These are phyloP conservation scores for Exutisphaerella laricina DNA, from an alignment of 2,329 filamentous ascomycete genomes.

Conservation along the genomic window DNA sequence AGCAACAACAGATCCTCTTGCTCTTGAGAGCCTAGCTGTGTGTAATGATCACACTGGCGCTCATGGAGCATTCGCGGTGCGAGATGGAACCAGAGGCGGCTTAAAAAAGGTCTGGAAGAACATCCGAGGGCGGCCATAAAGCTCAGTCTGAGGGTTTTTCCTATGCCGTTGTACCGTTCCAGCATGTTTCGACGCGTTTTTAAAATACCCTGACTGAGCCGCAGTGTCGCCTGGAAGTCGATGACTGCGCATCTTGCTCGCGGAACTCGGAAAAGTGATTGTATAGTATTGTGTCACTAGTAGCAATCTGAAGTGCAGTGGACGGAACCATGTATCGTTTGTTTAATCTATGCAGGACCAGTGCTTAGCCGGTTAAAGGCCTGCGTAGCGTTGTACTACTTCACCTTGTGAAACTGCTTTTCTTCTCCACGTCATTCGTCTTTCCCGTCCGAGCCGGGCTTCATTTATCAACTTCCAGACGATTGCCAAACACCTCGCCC, in stretches of 20 bases:
- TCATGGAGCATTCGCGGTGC: conserved; percentile 42
- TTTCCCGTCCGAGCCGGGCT: background rate
- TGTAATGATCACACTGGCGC: conserved; percentile 34
- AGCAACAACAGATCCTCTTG: conserved; percentile 45
- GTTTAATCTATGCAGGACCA: background rate
- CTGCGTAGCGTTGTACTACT: background rate
- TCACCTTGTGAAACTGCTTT: no score
- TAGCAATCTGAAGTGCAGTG: conserved; percentile 1
- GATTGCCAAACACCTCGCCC: background rate
- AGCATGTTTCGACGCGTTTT: conserved; percentile 7
- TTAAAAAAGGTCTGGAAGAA: conserved; percentile 27
- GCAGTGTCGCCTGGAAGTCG: no score
- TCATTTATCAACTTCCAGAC: background rate
- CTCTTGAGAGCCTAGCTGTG: conserved; percentile 48
- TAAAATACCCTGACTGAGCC: no score
- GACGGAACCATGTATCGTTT: background rate
- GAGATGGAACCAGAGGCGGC: conserved; percentile 13
- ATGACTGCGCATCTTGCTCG: no score
- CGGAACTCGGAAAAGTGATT: background rate
- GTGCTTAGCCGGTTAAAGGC: background rate
- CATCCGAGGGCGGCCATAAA: conserved; percentile 16
- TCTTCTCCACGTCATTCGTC: no score
- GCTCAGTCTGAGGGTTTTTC: background rate
- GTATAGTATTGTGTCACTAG: conserved; percentile 1
- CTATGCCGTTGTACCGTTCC: conserved; percentile 4